These are phyloP conservation scores for Neobulgaria alba DNA, from an alignment of 2,329 filamentous ascomycete species.

Conservation along the genomic window DNA sequence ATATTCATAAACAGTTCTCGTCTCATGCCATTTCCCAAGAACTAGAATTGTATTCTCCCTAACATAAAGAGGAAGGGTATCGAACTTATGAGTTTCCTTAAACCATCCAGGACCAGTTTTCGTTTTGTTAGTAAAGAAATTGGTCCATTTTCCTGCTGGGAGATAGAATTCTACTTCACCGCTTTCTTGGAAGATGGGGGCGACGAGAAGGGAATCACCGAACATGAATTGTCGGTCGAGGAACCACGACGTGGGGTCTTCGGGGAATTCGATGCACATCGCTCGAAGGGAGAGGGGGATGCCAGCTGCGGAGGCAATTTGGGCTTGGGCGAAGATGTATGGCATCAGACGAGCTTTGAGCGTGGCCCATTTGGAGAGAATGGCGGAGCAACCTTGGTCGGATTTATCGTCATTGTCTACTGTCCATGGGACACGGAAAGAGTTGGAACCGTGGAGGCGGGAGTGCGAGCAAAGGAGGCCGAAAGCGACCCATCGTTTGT, in stretches of 20 bases:
- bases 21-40: constrained; percentile 24
- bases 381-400: constrained; percentile 40
- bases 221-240: constrained; percentile 56
- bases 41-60: constrained; percentile 30
- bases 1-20: constrained; percentile 27
- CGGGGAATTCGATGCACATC: constrained; percentile 51
- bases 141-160: constrained; percentile 42
- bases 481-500: constrained; percentile 58
- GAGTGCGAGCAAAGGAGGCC: constrained; percentile 53
- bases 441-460: constrained; percentile 48
- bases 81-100: constrained; percentile 38
- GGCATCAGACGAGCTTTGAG: constrained; percentile 50
- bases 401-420: constrained; percentile 45
- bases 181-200: constrained; percentile 48
- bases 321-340: constrained; percentile 45
- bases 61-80: constrained; percentile 39
- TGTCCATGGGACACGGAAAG: constrained; percentile 56
- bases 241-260: constrained; percentile 48
- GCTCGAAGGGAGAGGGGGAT: constrained; percentile 47
- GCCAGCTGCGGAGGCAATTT: constrained; percentile 39
- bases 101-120: constrained; percentile 36
- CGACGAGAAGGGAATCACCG: constrained; percentile 45
- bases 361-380: constrained; percentile 34
- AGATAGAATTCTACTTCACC: constrained; percentile 49
- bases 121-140: constrained; percentile 36